Evolutionary conservation across 306 rosid species (phyloP).

Genomic region (Erythrophleum fordii): DNA sequence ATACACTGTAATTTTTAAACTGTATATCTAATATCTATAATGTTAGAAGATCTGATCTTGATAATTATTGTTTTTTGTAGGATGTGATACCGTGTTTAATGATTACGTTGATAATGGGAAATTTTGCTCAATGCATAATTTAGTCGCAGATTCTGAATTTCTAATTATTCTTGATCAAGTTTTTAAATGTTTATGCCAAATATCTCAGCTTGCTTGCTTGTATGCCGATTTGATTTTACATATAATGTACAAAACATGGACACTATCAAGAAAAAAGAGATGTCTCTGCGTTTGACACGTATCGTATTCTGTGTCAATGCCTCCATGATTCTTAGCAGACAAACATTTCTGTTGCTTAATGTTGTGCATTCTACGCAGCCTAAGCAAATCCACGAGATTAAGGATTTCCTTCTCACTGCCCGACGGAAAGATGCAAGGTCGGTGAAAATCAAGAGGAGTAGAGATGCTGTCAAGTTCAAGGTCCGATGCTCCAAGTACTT

Average conservation of each 20-base stretch:
- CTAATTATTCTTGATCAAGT: neutral
- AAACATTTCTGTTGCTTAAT: neutral
- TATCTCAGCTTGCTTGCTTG: too few species aligned
- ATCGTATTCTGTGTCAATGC: too few species aligned
- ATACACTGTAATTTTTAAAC: neutral
- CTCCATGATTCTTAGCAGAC: neutral
- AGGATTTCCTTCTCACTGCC: constrained; percentile 89
- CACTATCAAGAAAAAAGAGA: too few species aligned
- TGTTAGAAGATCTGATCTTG: neutral
- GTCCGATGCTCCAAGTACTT: constrained; percentile 91
- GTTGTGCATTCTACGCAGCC: constrained; percentile 47
- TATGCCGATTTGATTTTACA: too few species aligned
- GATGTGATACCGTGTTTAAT: neutral
- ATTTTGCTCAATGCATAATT: neutral
- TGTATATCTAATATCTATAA: neutral
- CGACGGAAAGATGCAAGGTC: constrained; percentile 81
- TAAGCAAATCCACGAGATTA: constrained; percentile 86
- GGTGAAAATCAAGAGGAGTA: constrained; percentile 78
- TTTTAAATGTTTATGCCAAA: too few species aligned
- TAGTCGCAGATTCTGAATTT: too few species aligned
- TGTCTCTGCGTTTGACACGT: too few species aligned
- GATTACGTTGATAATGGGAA: neutral
- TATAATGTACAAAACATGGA: too few species aligned
- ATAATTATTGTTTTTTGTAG: neutral
- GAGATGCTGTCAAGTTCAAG: constrained; percentile 79